phyloP scores from a whole-genome alignment of 202 grass and related monocot genomes.

The Schoenoplectus tabernaemontani region DNA sequence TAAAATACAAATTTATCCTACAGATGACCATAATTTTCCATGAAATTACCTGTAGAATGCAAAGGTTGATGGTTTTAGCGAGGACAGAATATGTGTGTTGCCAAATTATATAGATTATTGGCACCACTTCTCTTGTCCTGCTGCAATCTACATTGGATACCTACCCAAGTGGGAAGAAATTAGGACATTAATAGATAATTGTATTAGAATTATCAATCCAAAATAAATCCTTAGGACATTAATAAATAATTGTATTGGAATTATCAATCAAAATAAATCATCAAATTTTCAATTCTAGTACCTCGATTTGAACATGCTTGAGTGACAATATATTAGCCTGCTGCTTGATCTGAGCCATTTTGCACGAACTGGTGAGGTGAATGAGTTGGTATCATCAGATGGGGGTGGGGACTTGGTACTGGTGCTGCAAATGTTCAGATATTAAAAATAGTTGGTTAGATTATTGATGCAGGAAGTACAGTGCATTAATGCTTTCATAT shows the following conservation, averaged over 20 bases:
- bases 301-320: conserved; percentile 14
- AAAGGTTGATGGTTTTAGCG: conserved; percentile 25
- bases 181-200: neutral
- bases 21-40: neutral
- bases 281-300: neutral
- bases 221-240: neutral
- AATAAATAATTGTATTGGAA: neutral
- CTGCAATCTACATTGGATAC: conserved; percentile 28
- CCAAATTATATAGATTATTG: conserved; percentile 22
- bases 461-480: neutral
- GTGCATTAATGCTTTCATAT: neutral
- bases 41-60: conserved; percentile 30
- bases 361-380: conserved; percentile 15
- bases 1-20: neutral
- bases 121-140: conserved; percentile 31
- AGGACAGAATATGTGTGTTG: conserved; percentile 22
- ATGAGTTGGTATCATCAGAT: conserved; percentile 19
- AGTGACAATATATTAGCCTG: conserved; percentile 22
- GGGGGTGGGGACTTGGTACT: conserved; percentile 4
- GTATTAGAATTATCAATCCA: neutral
- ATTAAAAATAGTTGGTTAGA: conserved; percentile 1
- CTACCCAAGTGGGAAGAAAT: conserved; percentile 12
- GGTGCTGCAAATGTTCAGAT: conserved; percentile 10
- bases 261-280: neutral
- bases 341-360: conserved; percentile 26